Base-by-base conservation (phyloP, 2,329 filamentous ascomycete genomes). In the Diaporthe vaccinii region DNA sequence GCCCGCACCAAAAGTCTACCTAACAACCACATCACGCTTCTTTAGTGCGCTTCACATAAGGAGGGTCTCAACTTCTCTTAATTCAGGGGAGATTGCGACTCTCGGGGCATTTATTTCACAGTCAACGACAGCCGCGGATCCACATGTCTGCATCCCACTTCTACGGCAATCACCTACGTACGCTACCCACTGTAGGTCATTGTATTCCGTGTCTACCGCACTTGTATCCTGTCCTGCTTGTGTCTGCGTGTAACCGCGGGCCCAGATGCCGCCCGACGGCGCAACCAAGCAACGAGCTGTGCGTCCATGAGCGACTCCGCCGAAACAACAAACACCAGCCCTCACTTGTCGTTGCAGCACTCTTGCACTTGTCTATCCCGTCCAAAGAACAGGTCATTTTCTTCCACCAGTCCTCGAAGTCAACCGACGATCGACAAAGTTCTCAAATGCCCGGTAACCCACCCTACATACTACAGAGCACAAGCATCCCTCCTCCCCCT, bases 41-140 rank as follows among this genome's bases (percentile, higher is more conserved):
- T 53, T 73, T 65, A 53, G 34, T 73, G 70, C 28, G 58, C 70
- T 73, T 73, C 70, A 62, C 70, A 55, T 65, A 61, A 62, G 58
- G 70, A 61, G 70, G 41, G 58, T 62, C 59, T 61, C 44, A 53
- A 44, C 58, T 15, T 39, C 70, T 65, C 58, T 55, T 65, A 31
- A 41, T 39, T 65, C 70, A 65, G 34, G 70, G 70, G 70, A 73
- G 58, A 73, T 73, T 73, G 34, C 49, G 70, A 73, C 70, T 62
- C 46, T 41, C 70, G 59, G 34, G 25, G 28, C 46, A 39, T 55
- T 65, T 39, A 73, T 53, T 39, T 53, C 46, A 53, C 46, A 68
- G 46, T 68, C 46, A 51, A 53, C 62, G 14, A 68, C 62, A 17
- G 22, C 62, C 46, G 62, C 41, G 41, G 41, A 25, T 25, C 61